A percentile compares a stretch with the other conserved stretches of the same genome.
Evolutionary conservation across 2,329 filamentous ascomycete genomes (phyloP).

Genomic region (Pyrenophora tritici-repentis): DNA sequence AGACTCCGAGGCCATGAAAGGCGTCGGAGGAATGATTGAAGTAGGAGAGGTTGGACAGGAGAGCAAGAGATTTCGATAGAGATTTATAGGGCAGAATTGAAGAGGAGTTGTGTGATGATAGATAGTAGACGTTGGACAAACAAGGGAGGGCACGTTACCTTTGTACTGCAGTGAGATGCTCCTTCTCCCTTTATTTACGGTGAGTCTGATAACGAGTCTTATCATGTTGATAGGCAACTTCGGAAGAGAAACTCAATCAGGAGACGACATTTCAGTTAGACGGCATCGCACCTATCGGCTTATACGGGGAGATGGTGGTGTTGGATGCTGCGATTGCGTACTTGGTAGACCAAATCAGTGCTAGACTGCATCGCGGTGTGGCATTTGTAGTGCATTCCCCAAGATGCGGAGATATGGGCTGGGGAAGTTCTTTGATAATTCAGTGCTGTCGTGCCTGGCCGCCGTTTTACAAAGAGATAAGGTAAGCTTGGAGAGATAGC

Average conservation of each 20-base stretch:
- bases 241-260: slow-evolving; percentile 19
- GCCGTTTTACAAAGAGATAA: slow-evolving; percentile 18
- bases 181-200: slow-evolving; percentile 25
- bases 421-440: slow-evolving; percentile 19
- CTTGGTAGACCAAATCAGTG: background rate
- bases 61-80: background rate
- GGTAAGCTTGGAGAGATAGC: slow-evolving; percentile 16
- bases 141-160: slow-evolving; percentile 5
- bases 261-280: slow-evolving; percentile 5
- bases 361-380: background rate
- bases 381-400: slow-evolving; percentile 13
- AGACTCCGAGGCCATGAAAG: slow-evolving; percentile 23
- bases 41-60: background rate
- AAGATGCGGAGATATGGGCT: slow-evolving; percentile 14
- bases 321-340: slow-evolving; percentile 3
- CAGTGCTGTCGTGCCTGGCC: slow-evolving; percentile 22
- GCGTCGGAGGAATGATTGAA: background rate
- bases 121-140: background rate
- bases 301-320: slow-evolving; percentile 3
- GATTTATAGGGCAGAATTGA: background rate
- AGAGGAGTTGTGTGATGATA: background rate
- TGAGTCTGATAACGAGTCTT: slow-evolving; percentile 31
- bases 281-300: slow-evolving; percentile 13
- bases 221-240: slow-evolving; percentile 37
- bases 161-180: slow-evolving; percentile 16